phyloP scores from a whole-genome alignment of 2,329 filamentous ascomycete species.

The Hypoxylon sp. region DNA sequence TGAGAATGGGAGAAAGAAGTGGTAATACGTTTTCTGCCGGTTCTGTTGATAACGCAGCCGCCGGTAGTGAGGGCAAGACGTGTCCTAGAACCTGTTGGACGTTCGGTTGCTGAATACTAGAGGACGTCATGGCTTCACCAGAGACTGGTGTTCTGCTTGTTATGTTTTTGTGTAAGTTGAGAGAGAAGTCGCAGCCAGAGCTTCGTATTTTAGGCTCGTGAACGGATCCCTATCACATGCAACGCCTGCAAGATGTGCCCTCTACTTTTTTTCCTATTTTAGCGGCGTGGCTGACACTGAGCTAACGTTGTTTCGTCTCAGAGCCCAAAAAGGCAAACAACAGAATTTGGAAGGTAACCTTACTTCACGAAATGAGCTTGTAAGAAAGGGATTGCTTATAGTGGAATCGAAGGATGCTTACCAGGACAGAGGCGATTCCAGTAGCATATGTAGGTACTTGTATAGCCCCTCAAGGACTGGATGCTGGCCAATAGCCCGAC shows the following conservation, averaged over 20 bases:
- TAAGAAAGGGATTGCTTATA: conserved; percentile 10
- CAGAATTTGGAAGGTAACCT: conserved; percentile 17
- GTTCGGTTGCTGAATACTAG: conserved; percentile 59
- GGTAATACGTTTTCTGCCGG: conserved; percentile 69
- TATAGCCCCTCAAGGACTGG: conserved; percentile 19
- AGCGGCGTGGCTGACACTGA: conserved; percentile 32
- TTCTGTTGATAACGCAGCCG: conserved; percentile 68
- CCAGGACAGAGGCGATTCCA: conserved; percentile 7
- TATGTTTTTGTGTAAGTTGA: conserved; percentile 42
- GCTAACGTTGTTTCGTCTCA: conserved; percentile 38
- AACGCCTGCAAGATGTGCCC: conserved; percentile 22
- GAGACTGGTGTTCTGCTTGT: conserved; percentile 30
- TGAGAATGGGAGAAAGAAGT: conserved; percentile 73
- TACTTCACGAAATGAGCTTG: conserved; percentile 1
- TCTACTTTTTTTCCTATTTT: conserved; percentile 21
- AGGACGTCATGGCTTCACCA: conserved; percentile 46
- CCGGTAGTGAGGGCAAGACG: conserved; percentile 70
- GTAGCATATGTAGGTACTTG: conserved; percentile 17
- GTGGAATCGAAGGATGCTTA: conserved; percentile 30
- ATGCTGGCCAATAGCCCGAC: conserved; percentile 21
- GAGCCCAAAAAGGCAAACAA: conserved; percentile 14
- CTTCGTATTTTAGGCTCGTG: conserved; percentile 33
- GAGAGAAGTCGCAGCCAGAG: conserved; percentile 23
- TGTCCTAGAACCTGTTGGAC: conserved; percentile 64
- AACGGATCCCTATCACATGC: conserved; percentile 41